A percentile compares a stretch with the other conserved stretches of the same genome.
Conservation (phyloP, 768 basidiomycete species). For the Suillus subalutaceus region DNA sequence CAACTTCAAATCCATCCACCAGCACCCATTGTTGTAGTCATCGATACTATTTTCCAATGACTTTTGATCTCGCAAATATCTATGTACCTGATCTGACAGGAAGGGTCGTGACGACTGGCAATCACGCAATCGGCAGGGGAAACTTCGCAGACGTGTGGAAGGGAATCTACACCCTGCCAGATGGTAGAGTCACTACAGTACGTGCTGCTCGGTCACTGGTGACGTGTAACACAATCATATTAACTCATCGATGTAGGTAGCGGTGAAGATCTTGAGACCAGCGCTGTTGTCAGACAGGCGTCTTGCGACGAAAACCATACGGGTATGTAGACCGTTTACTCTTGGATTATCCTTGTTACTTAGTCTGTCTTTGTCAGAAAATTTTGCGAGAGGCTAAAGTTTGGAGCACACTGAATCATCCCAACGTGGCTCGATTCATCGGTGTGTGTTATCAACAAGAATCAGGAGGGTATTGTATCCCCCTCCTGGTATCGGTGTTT, state of each 20-base stretch:
- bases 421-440: slow-evolving; percentile 28
- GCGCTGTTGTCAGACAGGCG: neutral
- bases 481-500: slow-evolving; percentile 31
- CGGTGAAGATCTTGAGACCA: slow-evolving; percentile 6
- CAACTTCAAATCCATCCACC: neutral
- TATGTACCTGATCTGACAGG: neutral
- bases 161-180: neutral
- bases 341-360: neutral
- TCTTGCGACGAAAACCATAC: neutral
- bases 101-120: neutral
- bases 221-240: neutral
- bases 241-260: neutral
- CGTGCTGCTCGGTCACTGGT: neutral
- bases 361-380: slow-evolving; percentile 21
- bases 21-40: neutral
- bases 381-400: slow-evolving; percentile 31
- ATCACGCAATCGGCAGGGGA: neutral
- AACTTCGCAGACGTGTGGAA: slow-evolving; percentile 7
- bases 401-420: slow-evolving; percentile 26
- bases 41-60: neutral
- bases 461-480: slow-evolving; percentile 16
- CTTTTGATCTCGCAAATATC: neutral
- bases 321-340: neutral
- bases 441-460: slow-evolving; percentile 23
- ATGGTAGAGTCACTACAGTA: neutral